Percentiles rank a stretch among this genome's conserved stretches.
These are phyloP conservation scores for Choricystis sp. DNA, from an alignment of 139 green algal genomes.

Conservation along the genomic window DNA sequence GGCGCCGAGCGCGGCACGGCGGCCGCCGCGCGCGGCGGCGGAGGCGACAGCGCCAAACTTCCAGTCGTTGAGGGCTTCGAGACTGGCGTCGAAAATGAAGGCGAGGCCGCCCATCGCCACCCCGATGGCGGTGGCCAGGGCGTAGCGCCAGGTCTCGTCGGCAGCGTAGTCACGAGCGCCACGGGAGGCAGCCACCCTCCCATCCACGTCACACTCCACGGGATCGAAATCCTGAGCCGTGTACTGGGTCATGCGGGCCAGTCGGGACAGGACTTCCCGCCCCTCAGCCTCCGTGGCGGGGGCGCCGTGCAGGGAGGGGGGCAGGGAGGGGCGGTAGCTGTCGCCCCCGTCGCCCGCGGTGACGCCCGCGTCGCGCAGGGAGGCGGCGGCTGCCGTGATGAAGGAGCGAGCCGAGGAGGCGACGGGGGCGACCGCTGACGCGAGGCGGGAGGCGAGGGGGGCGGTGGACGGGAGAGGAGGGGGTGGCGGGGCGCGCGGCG, in stretches of 20 bases:
- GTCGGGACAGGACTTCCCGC: conserved; percentile 9
- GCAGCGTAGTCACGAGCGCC: not conserved
- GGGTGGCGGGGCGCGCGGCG: no score
- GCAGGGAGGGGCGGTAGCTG: not conserved
- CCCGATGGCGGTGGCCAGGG: conserved; percentile 17
- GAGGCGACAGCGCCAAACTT: conserved; percentile 8
- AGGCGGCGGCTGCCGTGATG: not conserved
- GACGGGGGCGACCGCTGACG: not conserved
- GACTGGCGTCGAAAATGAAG: conserved; percentile 24
- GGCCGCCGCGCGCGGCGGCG: conserved; percentile 1
- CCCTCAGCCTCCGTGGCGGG: no score
- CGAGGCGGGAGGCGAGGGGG: not conserved
- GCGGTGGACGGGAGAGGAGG: not conserved
- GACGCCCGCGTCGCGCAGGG: not conserved
- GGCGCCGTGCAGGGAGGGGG: not conserved
- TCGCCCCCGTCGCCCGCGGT: no score
- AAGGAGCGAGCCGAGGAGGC: no score
- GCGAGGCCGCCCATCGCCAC: conserved; percentile 21
- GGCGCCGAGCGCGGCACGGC: conserved; percentile 9
- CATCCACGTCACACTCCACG: conserved; percentile 1
- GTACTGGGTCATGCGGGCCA: conserved; percentile 15
- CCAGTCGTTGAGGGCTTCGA: conserved; percentile 20
- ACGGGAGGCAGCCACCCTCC: no score
- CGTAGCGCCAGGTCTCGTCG: not conserved
- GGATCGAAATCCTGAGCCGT: conserved; percentile 19